Conservation (phyloP, 2,329 filamentous ascomycete genomes). For the Paecilomyces variotii region DNA sequence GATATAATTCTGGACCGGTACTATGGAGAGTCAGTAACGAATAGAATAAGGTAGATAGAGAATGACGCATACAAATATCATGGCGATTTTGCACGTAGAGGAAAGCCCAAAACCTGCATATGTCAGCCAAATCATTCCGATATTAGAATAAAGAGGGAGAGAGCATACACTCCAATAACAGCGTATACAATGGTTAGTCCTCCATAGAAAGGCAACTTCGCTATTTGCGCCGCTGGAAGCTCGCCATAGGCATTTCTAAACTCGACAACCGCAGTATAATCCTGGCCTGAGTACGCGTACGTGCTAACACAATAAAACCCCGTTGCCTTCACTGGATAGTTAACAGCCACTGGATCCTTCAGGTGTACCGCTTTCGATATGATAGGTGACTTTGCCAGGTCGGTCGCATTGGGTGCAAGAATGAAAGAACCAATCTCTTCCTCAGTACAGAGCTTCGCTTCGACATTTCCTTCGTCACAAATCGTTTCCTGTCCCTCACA, state of each 20-base stretch:
- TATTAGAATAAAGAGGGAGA: not conserved
- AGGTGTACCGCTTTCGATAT: constrained; percentile 75
- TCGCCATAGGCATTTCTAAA: constrained; percentile 97
- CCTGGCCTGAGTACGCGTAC: constrained; percentile 55
- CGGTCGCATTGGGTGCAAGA: constrained; percentile 64
- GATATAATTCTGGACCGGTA: constrained; percentile 98
- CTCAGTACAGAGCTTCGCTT: constrained; percentile 62
- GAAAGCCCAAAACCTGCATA: constrained; percentile 73
- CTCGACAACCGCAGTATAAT: constrained; percentile 75
- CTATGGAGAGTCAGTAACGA: constrained; percentile 40
- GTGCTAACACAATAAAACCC: constrained; percentile 95
- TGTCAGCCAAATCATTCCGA: constrained; percentile 11
- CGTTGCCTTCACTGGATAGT: constrained; percentile 79
- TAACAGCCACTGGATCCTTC: constrained; percentile 61
- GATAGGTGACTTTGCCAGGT: constrained; percentile 62
- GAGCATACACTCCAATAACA: constrained; percentile 61
- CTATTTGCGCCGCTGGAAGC: constrained; percentile 87
- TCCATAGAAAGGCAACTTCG: constrained; percentile 95
- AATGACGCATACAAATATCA: constrained; percentile 63
- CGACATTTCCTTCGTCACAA: constrained; percentile 65
- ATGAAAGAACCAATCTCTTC: constrained; percentile 81
- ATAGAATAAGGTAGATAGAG: not conserved
- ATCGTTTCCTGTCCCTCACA: constrained; percentile 55
- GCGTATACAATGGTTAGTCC: constrained; percentile 91
- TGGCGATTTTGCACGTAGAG: constrained; percentile 89